Percentiles rank a stretch among this genome's conserved stretches.
Evolutionary conservation across 1,284 basidiomycete species (phyloP).

Genomic region (Trichosporon coremiiforme): DNA sequence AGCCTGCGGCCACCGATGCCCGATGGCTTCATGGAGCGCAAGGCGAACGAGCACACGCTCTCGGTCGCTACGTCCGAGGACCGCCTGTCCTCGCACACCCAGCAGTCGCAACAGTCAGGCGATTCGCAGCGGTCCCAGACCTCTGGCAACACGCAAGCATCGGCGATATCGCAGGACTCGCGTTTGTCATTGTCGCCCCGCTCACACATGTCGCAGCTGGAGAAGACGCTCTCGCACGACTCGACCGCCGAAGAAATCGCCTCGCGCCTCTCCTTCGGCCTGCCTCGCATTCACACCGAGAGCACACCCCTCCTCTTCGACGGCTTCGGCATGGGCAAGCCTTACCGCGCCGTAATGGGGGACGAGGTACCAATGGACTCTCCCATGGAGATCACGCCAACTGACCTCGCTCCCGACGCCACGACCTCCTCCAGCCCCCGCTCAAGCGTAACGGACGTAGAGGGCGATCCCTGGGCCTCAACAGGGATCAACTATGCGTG

Average conservation of each 20-base stretch:
- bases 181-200: neutral
- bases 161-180: neutral
- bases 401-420: neutral
- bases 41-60: conserved; percentile 1
- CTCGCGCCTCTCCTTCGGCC: conserved; percentile 45
- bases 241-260: conserved; percentile 22
- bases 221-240: conserved; percentile 7
- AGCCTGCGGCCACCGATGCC: conserved; percentile 10
- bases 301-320: conserved; percentile 32
- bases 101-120: conserved; percentile 12
- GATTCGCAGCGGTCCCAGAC: conserved; percentile 8
- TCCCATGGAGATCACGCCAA: neutral
- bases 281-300: conserved; percentile 42
- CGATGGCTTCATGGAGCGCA: neutral
- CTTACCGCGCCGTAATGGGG: neutral
- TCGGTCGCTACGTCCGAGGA: conserved; percentile 7
- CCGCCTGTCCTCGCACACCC: neutral
- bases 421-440: neutral
- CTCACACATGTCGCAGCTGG: conserved; percentile 11
- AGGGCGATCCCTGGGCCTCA: conserved; percentile 45
- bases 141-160: neutral
- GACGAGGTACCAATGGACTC: neutral
- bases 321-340: conserved; percentile 30
- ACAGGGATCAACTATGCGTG: conserved; percentile 52
- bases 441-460: conserved; percentile 35